Percentiles rank a stretch among this genome's conserved stretches.
These are phyloP conservation scores for Hypoxylon sp. DNA, from an alignment of 2,329 filamentous ascomycete species.

Conservation along the genomic window DNA sequence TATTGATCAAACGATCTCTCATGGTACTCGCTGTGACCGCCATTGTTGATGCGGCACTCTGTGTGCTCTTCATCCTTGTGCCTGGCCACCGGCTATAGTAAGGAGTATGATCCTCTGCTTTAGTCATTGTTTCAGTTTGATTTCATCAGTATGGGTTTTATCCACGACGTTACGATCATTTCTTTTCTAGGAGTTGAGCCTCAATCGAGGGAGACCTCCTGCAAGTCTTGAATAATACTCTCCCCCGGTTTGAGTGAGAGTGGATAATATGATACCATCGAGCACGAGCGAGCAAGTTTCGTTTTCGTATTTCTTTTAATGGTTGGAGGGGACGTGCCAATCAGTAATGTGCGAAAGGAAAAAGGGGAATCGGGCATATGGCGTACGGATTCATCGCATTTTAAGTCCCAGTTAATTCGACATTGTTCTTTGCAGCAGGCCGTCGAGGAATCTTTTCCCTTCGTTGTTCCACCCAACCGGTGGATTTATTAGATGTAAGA, in stretches of 20 bases:
- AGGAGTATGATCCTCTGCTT: slow-evolving; percentile 2
- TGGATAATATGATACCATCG: slow-evolving; percentile 39
- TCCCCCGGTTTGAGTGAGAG: slow-evolving; percentile 18
- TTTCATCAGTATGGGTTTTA: slow-evolving; percentile 14
- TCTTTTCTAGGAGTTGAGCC: slow-evolving; percentile 37
- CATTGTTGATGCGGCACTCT: slow-evolving; percentile 83
- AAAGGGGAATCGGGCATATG: slow-evolving; percentile 20
- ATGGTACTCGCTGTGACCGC: slow-evolving; percentile 83
- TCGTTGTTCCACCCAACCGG: neutral
- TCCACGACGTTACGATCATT: slow-evolving; percentile 48
- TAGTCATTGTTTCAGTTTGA: slow-evolving; percentile 1
- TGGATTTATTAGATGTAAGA: slow-evolving; percentile 12
- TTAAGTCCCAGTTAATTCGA: slow-evolving; percentile 9
- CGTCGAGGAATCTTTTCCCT: slow-evolving; percentile 1
- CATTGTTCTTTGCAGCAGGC: neutral
- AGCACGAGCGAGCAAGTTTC: slow-evolving; percentile 33
- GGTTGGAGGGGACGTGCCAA: slow-evolving; percentile 6
- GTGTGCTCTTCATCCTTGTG: slow-evolving; percentile 92
- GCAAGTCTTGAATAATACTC: slow-evolving; percentile 37
- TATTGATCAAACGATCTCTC: slow-evolving; percentile 84
- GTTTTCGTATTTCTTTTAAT: slow-evolving; percentile 31
- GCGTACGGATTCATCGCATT: slow-evolving; percentile 26
- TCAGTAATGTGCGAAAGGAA: slow-evolving; percentile 13
- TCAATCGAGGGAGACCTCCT: slow-evolving; percentile 22
- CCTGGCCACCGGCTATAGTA: slow-evolving; percentile 82